These are phyloP conservation scores for Coemansia sp. DNA, from an alignment of 192 early-diverging fungal genomes.

Conservation along the genomic window DNA sequence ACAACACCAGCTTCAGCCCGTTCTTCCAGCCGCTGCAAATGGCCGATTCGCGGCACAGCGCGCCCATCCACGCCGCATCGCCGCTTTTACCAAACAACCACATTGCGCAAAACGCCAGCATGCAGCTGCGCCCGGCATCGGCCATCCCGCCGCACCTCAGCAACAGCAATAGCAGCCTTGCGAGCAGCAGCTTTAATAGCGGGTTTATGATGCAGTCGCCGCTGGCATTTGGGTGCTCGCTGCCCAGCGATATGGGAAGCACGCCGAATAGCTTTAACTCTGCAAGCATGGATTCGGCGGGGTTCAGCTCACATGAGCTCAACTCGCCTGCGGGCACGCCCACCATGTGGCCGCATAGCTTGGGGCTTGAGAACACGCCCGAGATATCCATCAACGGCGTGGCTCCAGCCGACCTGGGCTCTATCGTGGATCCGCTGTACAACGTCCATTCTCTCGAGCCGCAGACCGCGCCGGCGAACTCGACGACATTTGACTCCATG, in stretches of 20 bases:
- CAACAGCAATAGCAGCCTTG: too few species aligned
- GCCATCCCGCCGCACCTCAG: slow-evolving; percentile 40
- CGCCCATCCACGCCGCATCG: background rate
- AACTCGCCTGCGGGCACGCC: background rate
- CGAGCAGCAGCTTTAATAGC: slow-evolving; percentile 1
- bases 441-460: background rate
- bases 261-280: slow-evolving; percentile 11
- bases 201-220: slow-evolving; percentile 5
- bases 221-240: slow-evolving; percentile 8
- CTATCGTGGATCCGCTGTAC: background rate
- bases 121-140: slow-evolving; percentile 7
- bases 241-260: slow-evolving; percentile 9
- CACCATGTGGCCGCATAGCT: background rate
- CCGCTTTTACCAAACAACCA: too few species aligned
- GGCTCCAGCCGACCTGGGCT: background rate
- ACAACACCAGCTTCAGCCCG: background rate
- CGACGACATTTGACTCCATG: background rate
- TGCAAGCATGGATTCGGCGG: background rate
- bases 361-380: background rate
- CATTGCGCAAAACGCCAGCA: background rate
- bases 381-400: background rate
- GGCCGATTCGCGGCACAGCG: slow-evolving; percentile 2
- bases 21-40: background rate
- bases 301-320: background rate
- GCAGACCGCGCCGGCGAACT: background rate